Evolutionary conservation across 257 asterid species (phyloP).

Genomic region (Thymus quinquecostatus): DNA sequence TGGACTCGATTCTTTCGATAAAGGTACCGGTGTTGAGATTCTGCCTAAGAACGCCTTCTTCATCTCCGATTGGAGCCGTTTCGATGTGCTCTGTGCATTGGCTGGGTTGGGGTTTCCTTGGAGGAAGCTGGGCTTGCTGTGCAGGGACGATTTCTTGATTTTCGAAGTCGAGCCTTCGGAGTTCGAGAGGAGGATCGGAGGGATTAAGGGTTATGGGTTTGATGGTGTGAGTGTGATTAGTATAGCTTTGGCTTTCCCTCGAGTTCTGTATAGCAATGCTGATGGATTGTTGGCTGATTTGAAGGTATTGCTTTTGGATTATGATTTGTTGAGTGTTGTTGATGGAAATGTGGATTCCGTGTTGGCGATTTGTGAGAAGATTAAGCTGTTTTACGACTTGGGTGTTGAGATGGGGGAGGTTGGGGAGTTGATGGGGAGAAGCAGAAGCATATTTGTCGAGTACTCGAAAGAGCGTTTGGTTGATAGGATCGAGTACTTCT

Average conservation of each 20-base stretch:
- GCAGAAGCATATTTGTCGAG: slow-evolving; percentile 45
- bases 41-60: slow-evolving; percentile 40
- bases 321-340: slow-evolving; percentile 44
- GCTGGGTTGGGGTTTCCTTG: slow-evolving; percentile 67
- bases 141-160: slow-evolving; percentile 35
- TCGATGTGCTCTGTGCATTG: slow-evolving; percentile 51
- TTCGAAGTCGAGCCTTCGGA: slow-evolving; percentile 30
- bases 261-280: slow-evolving; percentile 41
- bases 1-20: slow-evolving; percentile 40
- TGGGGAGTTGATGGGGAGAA: slow-evolving; percentile 59
- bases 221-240: slow-evolving; percentile 45
- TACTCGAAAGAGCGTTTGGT: slow-evolving; percentile 52
- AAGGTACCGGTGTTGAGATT: slow-evolving; percentile 18
- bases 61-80: slow-evolving; percentile 54
- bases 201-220: slow-evolving; percentile 50
- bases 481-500: slow-evolving; percentile 54
- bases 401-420: slow-evolving; percentile 61
- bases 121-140: slow-evolving; percentile 55
- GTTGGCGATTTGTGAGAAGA: slow-evolving; percentile 54
- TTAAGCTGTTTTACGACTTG: slow-evolving; percentile 53
- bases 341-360: slow-evolving; percentile 53
- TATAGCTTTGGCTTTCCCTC: slow-evolving; percentile 61
- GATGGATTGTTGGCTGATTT: slow-evolving; percentile 53
- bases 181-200: slow-evolving; percentile 39
- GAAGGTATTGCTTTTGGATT: slow-evolving; percentile 50